Evolutionary conservation across 176 grass and related monocot genomes (phyloP), one percentile per base, ranked within the genome.

Genomic region (Stipa capillata): DNA sequence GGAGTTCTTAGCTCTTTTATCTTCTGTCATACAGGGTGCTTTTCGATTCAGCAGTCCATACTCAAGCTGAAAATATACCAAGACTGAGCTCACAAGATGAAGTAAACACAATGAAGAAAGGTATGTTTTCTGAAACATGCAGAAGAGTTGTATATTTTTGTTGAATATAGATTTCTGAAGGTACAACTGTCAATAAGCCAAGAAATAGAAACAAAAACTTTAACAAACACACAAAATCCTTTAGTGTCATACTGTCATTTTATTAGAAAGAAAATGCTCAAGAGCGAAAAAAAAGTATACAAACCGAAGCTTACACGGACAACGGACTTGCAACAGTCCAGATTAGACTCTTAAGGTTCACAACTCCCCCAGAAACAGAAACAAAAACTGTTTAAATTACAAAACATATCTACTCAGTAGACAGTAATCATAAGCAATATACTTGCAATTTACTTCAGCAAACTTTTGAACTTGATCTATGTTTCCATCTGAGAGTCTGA

Each of bases 21-120:
- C 34, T 79, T 80, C 57, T 91, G 33, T 63, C 85, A 31, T 47
- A 69, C 76, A 95, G 92, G 85, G 80, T 79, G 37, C 82, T 94
- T 82, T 95, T 99, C 84, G 60, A 91, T 89, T 85, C 59, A 39
- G 41, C 21, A 36, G 24, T 76, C 36, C n/a, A 61, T 81, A 76
- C 49, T 60, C 75, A 81, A 60, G 36, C 23, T 57, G 80, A 86
- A 64, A 67, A 89, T 31, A 54, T 64, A 55, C 54, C 61, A 68
- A 67, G 4, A 70, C 61, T 28, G 29, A 62, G 44, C 51, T 32
- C 33, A 41, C 65, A 63, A 49, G 60, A 73, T 15, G 20, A 81
- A 53, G 41, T 41, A 37, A 86, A 83, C 39, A 35, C 31, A 49
- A 29, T 3, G 12, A 85, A 77, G 10, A 82, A 76, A 56, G 87